Conservation (phyloP, 2,329 filamentous ascomycete genomes). For the Atkinsonella texensis region DNA sequence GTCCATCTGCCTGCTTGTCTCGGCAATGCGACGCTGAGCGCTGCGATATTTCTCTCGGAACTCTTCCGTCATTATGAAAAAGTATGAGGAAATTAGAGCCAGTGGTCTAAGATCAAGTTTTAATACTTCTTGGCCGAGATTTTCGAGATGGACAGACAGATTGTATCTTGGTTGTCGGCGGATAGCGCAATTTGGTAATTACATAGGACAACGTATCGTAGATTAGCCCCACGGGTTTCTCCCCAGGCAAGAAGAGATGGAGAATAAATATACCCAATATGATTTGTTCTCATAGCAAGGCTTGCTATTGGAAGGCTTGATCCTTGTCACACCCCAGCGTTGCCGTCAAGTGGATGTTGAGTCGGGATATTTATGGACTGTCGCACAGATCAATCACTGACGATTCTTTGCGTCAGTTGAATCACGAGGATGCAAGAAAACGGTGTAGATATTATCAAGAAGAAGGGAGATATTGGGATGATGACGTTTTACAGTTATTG, state of each 20-base stretch:
- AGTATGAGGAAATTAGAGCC: too few relatives aligned
- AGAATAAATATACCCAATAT: neutral
- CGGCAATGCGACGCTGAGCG: neutral
- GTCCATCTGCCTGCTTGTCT: neutral
- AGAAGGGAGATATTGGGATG: too few relatives aligned
- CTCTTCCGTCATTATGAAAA: neutral
- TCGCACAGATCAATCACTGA: conserved; percentile 1
- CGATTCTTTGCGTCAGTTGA: conserved; percentile 10
- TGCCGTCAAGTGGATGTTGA: neutral
- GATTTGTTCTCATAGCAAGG: neutral
- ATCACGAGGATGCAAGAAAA: conserved; percentile 1
- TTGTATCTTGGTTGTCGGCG: neutral
- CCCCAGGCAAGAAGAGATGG: neutral
- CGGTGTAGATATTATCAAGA: neutral
- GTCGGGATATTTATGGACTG: neutral
- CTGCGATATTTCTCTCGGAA: neutral
- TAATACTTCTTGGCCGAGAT: neutral
- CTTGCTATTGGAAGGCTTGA: neutral
- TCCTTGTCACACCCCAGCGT: conserved; percentile 1
- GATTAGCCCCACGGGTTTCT: neutral
- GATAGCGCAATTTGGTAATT: neutral
- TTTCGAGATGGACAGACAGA: neutral
- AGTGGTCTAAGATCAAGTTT: neutral
- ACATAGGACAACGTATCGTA: neutral
- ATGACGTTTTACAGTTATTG: too few relatives aligned